phyloP scores from a whole-genome alignment of 2,329 filamentous ascomycete genomes.

The Colletotrichum sp. region DNA sequence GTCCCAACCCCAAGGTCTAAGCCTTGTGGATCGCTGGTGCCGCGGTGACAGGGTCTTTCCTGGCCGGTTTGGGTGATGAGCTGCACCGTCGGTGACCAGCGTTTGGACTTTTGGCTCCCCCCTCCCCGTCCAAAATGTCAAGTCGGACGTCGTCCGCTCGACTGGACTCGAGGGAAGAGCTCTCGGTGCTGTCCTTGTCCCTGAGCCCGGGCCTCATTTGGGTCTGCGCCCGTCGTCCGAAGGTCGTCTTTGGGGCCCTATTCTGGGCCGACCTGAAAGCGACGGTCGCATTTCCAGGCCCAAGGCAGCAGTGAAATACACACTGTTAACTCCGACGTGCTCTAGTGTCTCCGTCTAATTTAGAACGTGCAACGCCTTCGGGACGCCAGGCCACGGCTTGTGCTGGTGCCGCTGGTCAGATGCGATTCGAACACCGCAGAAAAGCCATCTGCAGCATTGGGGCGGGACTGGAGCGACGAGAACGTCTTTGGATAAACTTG shows the following conservation, averaged over 20 bases:
- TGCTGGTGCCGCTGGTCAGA: slow-evolving; percentile 7
- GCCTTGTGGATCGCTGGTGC: slow-evolving; percentile 9
- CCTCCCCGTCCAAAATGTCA: background rate
- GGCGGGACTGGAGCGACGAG: background rate
- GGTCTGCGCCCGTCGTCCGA: background rate
- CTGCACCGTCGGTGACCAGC: background rate
- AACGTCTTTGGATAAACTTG: background rate
- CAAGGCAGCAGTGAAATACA: slow-evolving; percentile 8
- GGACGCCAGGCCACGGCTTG: background rate
- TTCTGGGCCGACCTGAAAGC: background rate
- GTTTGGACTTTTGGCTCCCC: background rate
- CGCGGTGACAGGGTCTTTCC: background rate
- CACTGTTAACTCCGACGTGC: background rate
- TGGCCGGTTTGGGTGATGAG: background rate
- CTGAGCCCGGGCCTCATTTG: background rate
- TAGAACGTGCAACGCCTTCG: slow-evolving; percentile 10
- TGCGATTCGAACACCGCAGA: slow-evolving; percentile 1
- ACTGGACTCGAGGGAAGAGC: background rate
- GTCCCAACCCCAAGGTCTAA: slow-evolving; percentile 6
- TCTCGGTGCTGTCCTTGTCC: background rate
- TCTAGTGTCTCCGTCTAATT: slow-evolving; percentile 10
- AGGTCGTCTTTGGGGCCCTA: background rate
- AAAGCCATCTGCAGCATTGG: background rate
- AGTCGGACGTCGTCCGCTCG: slow-evolving; percentile 5
- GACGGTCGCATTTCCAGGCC: background rate